These are phyloP conservation scores for Aspergillus brasiliensis DNA, from an alignment of 2,329 filamentous ascomycete genomes.

Conservation along the genomic window DNA sequence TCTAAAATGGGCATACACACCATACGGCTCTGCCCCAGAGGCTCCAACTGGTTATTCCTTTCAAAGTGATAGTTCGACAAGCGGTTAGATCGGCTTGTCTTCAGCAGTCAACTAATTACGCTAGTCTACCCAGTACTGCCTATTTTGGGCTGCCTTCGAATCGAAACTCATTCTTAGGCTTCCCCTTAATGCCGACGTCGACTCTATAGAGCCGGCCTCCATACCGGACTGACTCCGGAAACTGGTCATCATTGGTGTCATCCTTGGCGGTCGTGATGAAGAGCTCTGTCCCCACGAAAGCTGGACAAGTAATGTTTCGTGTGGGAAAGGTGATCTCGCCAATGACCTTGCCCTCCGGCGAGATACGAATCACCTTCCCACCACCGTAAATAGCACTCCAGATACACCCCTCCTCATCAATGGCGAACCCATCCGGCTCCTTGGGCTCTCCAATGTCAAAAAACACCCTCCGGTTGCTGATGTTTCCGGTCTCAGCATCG, in stretches of 20 bases:
- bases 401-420: conserved; percentile 81
- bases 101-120: neutral
- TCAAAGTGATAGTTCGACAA: neutral
- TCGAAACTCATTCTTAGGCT: conserved; percentile 66
- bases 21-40: neutral
- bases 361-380: conserved; percentile 72
- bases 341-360: conserved; percentile 67
- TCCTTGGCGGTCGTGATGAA: conserved; percentile 80
- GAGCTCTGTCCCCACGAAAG: conserved; percentile 73
- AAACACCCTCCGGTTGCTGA: conserved; percentile 70
- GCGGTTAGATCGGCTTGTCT: neutral
- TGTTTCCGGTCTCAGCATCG: conserved; percentile 61
- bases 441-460: conserved; percentile 68
- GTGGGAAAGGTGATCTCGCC: conserved; percentile 78
- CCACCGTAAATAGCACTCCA: conserved; percentile 89
- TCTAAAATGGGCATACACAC: neutral
- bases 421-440: conserved; percentile 78
- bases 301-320: conserved; percentile 75
- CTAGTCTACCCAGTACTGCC: neutral
- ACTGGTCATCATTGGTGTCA: conserved; percentile 60
- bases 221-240: conserved; percentile 62
- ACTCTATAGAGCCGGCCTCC: conserved; percentile 75
- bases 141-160: conserved; percentile 32
- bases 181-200: conserved; percentile 71
- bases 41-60: neutral